Evolutionary conservation across 352 stramenopile species (phyloP).

Genomic region (Phytopythium vexans): DNA sequence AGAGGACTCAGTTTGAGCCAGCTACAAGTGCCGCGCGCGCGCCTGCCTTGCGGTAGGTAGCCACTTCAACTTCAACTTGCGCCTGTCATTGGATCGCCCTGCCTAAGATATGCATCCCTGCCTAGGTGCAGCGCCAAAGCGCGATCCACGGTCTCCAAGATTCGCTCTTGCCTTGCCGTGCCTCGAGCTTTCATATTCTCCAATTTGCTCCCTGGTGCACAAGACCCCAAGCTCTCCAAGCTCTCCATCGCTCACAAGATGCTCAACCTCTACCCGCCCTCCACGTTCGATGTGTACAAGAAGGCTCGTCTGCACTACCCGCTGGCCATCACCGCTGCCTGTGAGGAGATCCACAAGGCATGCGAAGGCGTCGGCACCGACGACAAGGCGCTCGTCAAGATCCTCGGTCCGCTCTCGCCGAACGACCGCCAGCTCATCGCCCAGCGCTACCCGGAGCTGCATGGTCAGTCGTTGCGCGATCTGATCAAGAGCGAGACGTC

Average conservation of each 20-base stretch:
- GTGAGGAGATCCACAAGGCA: conserved; percentile 67
- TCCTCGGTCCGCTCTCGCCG: conserved; percentile 39
- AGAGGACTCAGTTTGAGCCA: no score
- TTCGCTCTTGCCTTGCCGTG: background rate
- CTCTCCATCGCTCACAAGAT: conserved; percentile 22
- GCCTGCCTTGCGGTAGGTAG: no score
- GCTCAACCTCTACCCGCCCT: conserved; percentile 58
- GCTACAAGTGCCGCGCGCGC: no score
- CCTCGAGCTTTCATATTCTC: conserved; percentile 19
- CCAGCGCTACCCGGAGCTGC: conserved; percentile 56
- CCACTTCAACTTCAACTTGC: background rate
- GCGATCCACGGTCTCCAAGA: background rate
- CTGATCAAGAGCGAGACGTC: conserved; percentile 65
- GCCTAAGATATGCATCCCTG: background rate
- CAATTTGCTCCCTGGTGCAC: conserved; percentile 17
- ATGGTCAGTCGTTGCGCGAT: conserved; percentile 43
- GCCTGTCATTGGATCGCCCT: background rate
- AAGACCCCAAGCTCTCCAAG: conserved; percentile 5
- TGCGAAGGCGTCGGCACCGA: conserved; percentile 62
- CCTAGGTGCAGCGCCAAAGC: no score
- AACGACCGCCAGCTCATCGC: conserved; percentile 47
- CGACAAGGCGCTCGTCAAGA: conserved; percentile 52
- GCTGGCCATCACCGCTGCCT: conserved; percentile 37
- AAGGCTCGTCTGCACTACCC: conserved; percentile 47
- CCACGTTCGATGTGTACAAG: conserved; percentile 61